Percentiles rank a stretch among this genome's conserved stretches.
Conservation (phyloP, 257 asterid genomes). For the Nicotiana undulata region DNA sequence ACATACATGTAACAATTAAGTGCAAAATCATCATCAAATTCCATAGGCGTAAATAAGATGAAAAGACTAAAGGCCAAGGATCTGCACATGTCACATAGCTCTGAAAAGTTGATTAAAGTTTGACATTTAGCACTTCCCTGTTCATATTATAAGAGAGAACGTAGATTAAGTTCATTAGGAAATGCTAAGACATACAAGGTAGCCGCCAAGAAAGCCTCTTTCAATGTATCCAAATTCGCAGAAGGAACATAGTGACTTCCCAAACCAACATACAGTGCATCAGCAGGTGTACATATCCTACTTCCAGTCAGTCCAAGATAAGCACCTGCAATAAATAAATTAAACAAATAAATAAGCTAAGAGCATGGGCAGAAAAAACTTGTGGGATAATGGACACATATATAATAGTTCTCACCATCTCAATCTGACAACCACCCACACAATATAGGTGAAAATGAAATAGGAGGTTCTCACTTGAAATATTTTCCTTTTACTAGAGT, state of each 20-base stretch:
- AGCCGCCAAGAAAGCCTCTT: conserved; percentile 53
- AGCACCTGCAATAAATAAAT: conserved; percentile 55
- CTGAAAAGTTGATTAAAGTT: not conserved
- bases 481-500: not conserved
- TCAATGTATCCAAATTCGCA: conserved; percentile 57
- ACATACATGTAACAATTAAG: not conserved
- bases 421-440: conserved; percentile 1
- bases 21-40: not conserved
- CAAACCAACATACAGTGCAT: conserved; percentile 88
- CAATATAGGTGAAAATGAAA: not conserved
- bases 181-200: conserved; percentile 44
- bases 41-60: not conserved
- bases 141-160: not conserved
- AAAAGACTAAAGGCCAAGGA: not conserved
- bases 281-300: conserved; percentile 87
- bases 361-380: not conserved
- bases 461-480: not conserved
- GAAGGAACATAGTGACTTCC: conserved; percentile 93
- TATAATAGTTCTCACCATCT: not conserved
- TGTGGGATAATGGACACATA: not conserved
- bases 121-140: not conserved
- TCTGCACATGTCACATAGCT: not conserved
- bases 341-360: not conserved
- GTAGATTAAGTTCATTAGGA: not conserved
- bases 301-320: conserved; percentile 94